These are phyloP conservation scores for Porogramme epimiltina DNA, from an alignment of 1,284 basidiomycete genomes.

Conservation along the genomic window DNA sequence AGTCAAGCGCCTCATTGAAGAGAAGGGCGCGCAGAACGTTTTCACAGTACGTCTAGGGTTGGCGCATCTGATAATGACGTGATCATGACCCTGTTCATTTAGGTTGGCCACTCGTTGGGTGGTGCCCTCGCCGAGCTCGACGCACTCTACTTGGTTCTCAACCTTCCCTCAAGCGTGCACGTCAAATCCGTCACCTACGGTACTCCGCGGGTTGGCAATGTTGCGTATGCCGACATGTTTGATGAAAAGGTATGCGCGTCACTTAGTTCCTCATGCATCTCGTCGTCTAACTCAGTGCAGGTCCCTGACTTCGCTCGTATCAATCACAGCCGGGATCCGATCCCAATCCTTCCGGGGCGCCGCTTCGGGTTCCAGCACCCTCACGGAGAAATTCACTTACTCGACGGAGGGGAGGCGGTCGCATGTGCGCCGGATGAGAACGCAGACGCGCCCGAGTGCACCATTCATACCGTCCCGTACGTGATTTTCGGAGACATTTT, in stretches of 20 bases:
- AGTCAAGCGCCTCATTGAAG: slow-evolving; percentile 35
- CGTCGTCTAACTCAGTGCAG: slow-evolving; percentile 13
- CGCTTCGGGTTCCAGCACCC: slow-evolving; percentile 37
- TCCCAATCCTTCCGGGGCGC: slow-evolving; percentile 41
- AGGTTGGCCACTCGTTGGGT: slow-evolving; percentile 39
- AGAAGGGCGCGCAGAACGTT: slow-evolving; percentile 34
- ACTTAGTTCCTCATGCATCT: too few species aligned
- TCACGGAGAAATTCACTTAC: slow-evolving; percentile 37
- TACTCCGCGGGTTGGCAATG: slow-evolving; percentile 39
- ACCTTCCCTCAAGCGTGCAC: slow-evolving; percentile 33
- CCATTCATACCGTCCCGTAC: slow-evolving; percentile 16
- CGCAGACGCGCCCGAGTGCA: too few species aligned
- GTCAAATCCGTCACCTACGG: slow-evolving; percentile 39
- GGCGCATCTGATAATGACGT: too few species aligned
- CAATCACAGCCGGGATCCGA: slow-evolving; percentile 36
- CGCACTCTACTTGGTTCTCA: slow-evolving; percentile 33
- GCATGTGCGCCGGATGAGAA: slow-evolving; percentile 23
- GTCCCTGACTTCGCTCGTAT: slow-evolving; percentile 33
- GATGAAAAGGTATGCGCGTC: slow-evolving; percentile 12
- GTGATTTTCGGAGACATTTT: slow-evolving; percentile 41
- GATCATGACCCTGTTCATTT: too few species aligned
- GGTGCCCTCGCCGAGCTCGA: slow-evolving; percentile 40
- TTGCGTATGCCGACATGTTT: slow-evolving; percentile 31
- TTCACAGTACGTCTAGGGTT: slow-evolving; percentile 33
- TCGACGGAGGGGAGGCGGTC: slow-evolving; percentile 25